phyloP scores from a whole-genome alignment of 805 yeast species.

The Komagataella populi region DNA sequence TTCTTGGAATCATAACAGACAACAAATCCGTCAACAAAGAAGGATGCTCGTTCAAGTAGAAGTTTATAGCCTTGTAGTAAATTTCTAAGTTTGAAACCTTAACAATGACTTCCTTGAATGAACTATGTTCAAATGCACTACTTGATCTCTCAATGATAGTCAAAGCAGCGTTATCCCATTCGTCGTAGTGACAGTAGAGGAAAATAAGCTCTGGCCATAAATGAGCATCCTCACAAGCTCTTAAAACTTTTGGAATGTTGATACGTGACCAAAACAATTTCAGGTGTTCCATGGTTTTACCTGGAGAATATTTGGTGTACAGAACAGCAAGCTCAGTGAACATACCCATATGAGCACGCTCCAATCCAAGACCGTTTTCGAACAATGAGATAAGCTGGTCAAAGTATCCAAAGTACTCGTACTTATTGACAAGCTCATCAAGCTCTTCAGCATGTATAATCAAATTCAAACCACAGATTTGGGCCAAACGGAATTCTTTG shows the following conservation, averaged over 20 bases:
- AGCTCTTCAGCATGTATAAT: conserved; percentile 96
- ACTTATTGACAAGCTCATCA: conserved; percentile 74
- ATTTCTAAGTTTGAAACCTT: conserved; percentile 94
- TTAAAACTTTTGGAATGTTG: conserved; percentile 92
- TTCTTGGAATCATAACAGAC: conserved; percentile 71
- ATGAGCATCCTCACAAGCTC: conserved; percentile 88
- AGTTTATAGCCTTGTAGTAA: conserved; percentile 93
- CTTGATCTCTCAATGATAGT: conserved; percentile 93
- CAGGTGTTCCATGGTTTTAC: conserved; percentile 88
- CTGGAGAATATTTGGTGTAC: conserved; percentile 84
- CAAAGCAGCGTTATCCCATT: conserved; percentile 97
- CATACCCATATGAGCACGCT: conserved; percentile 99
- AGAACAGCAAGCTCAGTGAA: conserved; percentile 89
- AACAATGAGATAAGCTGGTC: conserved; percentile 83
- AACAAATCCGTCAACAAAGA: conserved; percentile 78
- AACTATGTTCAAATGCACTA: conserved; percentile 82
- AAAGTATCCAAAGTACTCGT: conserved; percentile 85
- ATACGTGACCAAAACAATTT: conserved; percentile 96
- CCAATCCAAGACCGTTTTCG: conserved; percentile 91
- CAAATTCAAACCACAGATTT: conserved; percentile 94
- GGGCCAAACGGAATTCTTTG: conserved; percentile 92
- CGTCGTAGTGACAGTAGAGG: conserved; percentile 95
- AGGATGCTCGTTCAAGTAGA: conserved; percentile 88
- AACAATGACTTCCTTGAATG: conserved; percentile 88
- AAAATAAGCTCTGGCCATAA: conserved; percentile 94